Evolutionary conservation across 208 protist genomes (phyloP).

Genomic region (Trypanosoma brucei): DNA sequence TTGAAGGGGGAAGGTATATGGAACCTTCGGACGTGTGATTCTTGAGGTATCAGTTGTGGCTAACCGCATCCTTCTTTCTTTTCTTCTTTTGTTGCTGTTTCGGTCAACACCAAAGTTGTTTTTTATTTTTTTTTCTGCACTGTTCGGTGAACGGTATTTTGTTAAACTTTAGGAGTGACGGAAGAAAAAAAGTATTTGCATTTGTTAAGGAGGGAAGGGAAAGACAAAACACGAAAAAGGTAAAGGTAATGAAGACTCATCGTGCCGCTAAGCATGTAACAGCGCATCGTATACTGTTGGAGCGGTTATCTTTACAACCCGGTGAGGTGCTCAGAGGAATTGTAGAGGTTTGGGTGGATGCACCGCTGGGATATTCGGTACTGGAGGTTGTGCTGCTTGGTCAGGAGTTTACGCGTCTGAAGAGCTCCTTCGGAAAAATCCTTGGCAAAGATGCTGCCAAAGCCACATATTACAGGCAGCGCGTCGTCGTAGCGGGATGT

Average conservation of each 20-base stretch:
- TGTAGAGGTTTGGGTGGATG: conserved; percentile 38
- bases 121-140: no score
- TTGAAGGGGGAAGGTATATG: no score
- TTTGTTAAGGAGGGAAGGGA: not conserved
- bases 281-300: conserved; percentile 31
- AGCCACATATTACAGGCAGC: conserved; percentile 52
- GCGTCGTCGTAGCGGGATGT: conserved; percentile 25
- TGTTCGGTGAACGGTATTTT: no score
- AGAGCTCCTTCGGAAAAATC: conserved; percentile 19
- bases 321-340: conserved; percentile 47
- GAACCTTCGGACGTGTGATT: no score
- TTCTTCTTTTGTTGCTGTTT: no score
- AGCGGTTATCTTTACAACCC: conserved; percentile 31
- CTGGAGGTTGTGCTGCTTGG: conserved; percentile 41
- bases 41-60: no score
- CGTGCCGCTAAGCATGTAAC: conserved; percentile 6
- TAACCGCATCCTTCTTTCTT: no score
- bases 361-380: conserved; percentile 24
- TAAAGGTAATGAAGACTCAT: no score
- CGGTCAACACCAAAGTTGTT: no score
- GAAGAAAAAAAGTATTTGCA: not conserved
- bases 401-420: conserved; percentile 30
- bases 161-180: no score
- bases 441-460: conserved; percentile 35
- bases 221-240: no score